phyloP scores from a whole-genome alignment of 2,329 filamentous ascomycete species.

The Beauveria scarabaeidicola region DNA sequence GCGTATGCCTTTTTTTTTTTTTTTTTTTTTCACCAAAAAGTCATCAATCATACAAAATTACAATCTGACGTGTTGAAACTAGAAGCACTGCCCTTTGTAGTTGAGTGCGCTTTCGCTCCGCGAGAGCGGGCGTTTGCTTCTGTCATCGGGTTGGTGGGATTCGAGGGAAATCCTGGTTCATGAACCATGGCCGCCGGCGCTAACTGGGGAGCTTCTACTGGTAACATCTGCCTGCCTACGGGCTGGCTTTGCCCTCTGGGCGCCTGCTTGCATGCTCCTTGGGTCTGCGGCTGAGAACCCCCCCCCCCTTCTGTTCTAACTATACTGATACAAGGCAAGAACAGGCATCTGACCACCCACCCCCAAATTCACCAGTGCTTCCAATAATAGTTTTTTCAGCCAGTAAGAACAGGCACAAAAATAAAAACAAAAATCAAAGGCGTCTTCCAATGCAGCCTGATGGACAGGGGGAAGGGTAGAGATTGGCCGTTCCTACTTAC shows the following conservation, averaged over 20 bases:
- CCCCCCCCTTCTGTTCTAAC: background rate
- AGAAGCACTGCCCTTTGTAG: background rate
- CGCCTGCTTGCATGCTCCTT: background rate
- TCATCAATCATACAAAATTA: too few relatives aligned
- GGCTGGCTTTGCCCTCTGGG: background rate
- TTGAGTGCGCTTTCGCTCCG: background rate
- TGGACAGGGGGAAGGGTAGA: background rate
- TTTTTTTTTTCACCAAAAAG: too few relatives aligned
- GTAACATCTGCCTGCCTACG: background rate
- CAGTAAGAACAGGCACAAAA: background rate
- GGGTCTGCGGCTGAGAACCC: too few relatives aligned
- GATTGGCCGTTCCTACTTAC: too few relatives aligned
- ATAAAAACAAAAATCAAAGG: background rate
- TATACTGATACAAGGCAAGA: background rate
- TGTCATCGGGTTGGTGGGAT: background rate
- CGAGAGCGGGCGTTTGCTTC: background rate
- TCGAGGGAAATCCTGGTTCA: background rate
- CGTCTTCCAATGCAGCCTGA: background rate
- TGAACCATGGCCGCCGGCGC: background rate
- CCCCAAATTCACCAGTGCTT: background rate
- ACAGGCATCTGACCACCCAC: background rate
- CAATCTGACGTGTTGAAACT: too few relatives aligned
- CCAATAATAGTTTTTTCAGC: background rate
- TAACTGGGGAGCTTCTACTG: background rate
- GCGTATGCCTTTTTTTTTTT: background rate